Evolutionary conservation across 2,329 filamentous ascomycete genomes (phyloP), one percentile per base, ranked within the genome.

Genomic region (Aspergillus sp.): DNA sequence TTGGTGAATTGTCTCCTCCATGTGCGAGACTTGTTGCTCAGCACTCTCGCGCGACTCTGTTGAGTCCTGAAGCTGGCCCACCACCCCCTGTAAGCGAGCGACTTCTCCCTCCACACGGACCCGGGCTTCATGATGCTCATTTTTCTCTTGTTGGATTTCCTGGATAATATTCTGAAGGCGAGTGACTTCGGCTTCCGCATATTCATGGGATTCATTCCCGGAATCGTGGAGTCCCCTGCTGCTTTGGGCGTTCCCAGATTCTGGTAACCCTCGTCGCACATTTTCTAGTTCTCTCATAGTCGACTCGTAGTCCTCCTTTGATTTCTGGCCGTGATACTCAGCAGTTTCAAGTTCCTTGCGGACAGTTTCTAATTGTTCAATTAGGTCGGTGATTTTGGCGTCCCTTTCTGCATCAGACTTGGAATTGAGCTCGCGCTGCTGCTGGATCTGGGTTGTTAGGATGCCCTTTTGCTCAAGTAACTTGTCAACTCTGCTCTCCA

Each of bases 401-500:
- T 82, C 79, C 49, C 82, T 79, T 64, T 83, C 75, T 14, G 79
- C 80, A 65, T 96, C 91, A 1, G 91, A 92, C 69, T 93, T 93
- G 77, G 83, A 92, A 76, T 96, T 96, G 57, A 97, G 83, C 69
- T 96, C 91, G 58, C 93, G 89, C 75, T 98, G 93, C 72, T 98
- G 93, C 77, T 96, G 93, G 68, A 97, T 93, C 73, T 98, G 93
- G 44, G 92, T 86, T 68, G 93, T 89, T 8, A 98, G 82, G 21
- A 96, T 93, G 49, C 86, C 86, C 71, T 96, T 96, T 71, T 98
- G 93, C 66, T 96, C 90, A 61, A 90, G 88, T 37, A 97, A 79
- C 19, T 85, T 85, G 17, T 87, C 89, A n/a, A 91, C 85, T 58
- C 91, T 89, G 41, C 82, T 81, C 69, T 92, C 91, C 4, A 97